Conservation (phyloP, 352 stramenopile genomes). For the Phytophthora brassicae region DNA sequence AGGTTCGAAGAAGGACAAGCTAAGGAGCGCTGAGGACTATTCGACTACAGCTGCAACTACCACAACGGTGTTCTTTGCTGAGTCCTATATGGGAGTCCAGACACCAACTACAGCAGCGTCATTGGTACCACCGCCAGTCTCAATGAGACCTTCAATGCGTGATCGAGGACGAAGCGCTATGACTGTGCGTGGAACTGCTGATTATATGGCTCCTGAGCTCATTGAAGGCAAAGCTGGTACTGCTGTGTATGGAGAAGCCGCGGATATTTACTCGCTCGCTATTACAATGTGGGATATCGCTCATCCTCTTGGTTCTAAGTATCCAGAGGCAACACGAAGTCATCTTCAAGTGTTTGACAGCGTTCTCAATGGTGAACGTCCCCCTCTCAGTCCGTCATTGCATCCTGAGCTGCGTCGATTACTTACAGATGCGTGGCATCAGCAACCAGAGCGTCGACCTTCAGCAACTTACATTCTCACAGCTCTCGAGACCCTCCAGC, state of each 20-base stretch:
- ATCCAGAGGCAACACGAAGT: constrained; percentile 54
- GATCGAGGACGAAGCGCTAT: constrained; percentile 43
- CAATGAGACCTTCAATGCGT: constrained; percentile 31
- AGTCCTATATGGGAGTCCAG: constrained; percentile 21
- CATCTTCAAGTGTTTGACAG: constrained; percentile 72
- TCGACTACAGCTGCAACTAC: constrained; percentile 22
- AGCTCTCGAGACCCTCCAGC: constrained; percentile 50
- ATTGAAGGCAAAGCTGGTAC: constrained; percentile 73
- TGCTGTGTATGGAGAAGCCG: constrained; percentile 67
- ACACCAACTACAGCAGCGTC: constrained; percentile 21
- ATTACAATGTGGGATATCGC: constrained; percentile 85
- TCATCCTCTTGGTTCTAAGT: constrained; percentile 65
- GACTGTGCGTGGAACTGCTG: constrained; percentile 74
- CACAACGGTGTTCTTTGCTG: constrained; percentile 23
- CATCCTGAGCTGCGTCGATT: constrained; percentile 49
- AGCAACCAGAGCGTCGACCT: constrained; percentile 48
- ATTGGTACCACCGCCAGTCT: constrained; percentile 16
- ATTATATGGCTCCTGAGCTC: constrained; percentile 85
- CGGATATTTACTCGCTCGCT: constrained; percentile 70
- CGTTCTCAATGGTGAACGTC: constrained; percentile 60
- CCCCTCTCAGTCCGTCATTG: constrained; percentile 35
- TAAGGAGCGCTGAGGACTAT: constrained; percentile 13
- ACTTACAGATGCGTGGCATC: constrained; percentile 53
- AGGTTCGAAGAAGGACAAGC: constrained; percentile 13
- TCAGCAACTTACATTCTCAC: constrained; percentile 52